Conservation (phyloP, 2,329 filamentous ascomycete species). For the Sporothrix globosa region DNA sequence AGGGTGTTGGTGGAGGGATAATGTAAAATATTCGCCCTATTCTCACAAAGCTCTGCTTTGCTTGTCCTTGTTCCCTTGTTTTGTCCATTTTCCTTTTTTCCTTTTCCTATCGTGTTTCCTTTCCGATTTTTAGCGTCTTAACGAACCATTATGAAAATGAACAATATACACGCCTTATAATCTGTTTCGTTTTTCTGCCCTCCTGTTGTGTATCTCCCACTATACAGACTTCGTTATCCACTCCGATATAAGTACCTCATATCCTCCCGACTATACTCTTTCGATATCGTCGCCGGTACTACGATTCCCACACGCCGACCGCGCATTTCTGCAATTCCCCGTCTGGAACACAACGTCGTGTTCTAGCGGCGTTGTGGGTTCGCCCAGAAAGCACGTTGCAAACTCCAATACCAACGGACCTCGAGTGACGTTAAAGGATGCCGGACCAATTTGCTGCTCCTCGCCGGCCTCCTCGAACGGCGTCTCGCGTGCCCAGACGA, state of each 20-base stretch:
- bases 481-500: not conserved
- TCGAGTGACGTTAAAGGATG: not conserved
- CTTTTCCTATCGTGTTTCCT: no score
- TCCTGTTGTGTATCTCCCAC: no score
- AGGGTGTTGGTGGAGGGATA: not conserved
- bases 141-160: not conserved
- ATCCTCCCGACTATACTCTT: not conserved
- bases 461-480: not conserved
- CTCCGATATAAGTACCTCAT: no score
- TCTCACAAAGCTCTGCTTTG: no score
- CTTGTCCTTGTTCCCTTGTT: no score
- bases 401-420: not conserved
- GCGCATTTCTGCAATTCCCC: not conserved
- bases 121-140: no score
- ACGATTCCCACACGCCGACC: not conserved
- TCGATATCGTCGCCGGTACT: not conserved
- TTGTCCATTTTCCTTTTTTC: no score
- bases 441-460: not conserved
- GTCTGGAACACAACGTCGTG: not conserved
- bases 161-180: not conserved
- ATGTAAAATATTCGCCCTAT: not conserved
- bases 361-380: not conserved
- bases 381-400: not conserved
- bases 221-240: no score
- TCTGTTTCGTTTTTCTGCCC: no score